Evolutionary conservation across 345 rosid species (phyloP).

Genomic region (Eucalyptus dawsonii): DNA sequence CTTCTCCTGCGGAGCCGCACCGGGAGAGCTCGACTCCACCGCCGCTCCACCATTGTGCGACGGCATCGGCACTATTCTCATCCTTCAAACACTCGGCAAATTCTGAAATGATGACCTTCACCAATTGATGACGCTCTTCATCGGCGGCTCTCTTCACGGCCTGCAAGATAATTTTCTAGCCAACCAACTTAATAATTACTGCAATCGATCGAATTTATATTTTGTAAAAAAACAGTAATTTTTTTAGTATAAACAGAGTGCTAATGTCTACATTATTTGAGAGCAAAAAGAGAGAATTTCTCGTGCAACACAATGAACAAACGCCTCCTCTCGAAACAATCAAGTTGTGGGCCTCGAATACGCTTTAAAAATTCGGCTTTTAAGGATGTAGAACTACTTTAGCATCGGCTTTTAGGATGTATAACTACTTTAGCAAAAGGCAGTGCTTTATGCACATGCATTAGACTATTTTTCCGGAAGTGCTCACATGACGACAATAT

Average conservation of each 20-base stretch:
- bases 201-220: not conserved
- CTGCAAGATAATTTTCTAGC: not conserved
- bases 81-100: not conserved
- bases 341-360: not conserved
- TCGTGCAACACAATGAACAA: not conserved
- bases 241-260: not conserved
- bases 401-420: too few relatives aligned
- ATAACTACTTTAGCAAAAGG: not conserved
- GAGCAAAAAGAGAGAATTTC: not conserved
- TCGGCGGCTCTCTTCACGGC: not conserved
- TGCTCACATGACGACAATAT: not conserved
- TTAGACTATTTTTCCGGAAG: accelerated
- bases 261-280: not conserved
- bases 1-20: not conserved
- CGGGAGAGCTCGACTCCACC: not conserved
- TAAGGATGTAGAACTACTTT: not conserved
- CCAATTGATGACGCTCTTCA: not conserved
- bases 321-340: not conserved
- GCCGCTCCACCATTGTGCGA: not conserved
- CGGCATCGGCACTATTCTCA: not conserved
- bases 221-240: too few relatives aligned
- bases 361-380: too few relatives aligned
- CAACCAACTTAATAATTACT: not conserved
- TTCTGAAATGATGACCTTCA: not conserved
- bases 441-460: not conserved